These are phyloP conservation scores for Prorocentrum cordatum DNA, from an alignment of 169 alveolate genomes.

Conservation along the genomic window DNA sequence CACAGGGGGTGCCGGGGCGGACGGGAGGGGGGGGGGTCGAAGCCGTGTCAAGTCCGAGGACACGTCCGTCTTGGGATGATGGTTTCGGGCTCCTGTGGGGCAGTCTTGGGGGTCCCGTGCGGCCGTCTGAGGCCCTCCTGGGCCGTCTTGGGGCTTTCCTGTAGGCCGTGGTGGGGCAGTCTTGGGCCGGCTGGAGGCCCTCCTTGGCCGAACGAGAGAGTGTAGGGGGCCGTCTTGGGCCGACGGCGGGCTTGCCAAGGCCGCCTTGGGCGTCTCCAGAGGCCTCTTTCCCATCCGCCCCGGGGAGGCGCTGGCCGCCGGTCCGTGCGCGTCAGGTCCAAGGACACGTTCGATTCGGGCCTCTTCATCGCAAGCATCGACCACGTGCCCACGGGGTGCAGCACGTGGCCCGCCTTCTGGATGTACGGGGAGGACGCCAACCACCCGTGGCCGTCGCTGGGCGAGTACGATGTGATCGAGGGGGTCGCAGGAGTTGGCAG, in stretches of 20 bases:
- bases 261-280: neutral
- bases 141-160: neutral
- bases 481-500: too few species aligned
- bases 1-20: too few species aligned
- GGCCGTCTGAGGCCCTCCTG: neutral
- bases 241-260: neutral
- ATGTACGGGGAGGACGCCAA: conserved; percentile 34
- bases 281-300: neutral
- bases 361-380: conserved; percentile 33
- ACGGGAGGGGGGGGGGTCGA: too few species aligned
- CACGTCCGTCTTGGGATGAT: too few species aligned
- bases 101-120: too few species aligned
- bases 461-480: conserved; percentile 42
- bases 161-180: neutral
- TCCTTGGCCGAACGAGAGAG: conserved; percentile 3
- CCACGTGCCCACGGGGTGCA: conserved; percentile 52
- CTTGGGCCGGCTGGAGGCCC: neutral
- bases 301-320: conserved; percentile 7
- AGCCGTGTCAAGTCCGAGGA: too few species aligned
- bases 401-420: conserved; percentile 62
- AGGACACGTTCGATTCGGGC: conserved; percentile 7
- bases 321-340: conserved; percentile 29
- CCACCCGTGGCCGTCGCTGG: conserved; percentile 20
- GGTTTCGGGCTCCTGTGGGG: too few species aligned
- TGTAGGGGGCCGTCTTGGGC: neutral